phyloP scores from a whole-genome alignment of 192 early-diverging fungal species.

The Gigaspora rosea region DNA sequence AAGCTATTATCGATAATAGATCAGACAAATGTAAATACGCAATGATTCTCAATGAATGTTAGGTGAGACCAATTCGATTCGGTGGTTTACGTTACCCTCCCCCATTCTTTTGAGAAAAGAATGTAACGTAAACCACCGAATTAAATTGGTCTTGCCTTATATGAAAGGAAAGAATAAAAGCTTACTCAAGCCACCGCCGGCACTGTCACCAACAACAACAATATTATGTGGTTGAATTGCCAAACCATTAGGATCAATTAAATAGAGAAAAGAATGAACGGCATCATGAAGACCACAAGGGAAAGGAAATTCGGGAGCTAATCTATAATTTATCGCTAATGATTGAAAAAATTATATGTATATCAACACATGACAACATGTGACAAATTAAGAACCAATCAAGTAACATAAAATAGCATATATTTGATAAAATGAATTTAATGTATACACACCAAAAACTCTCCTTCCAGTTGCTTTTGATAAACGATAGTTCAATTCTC shows the following conservation, averaged over 20 bases:
- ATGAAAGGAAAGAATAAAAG: background rate
- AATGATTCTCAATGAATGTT: too few species aligned
- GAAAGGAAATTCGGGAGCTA: slow-evolving; percentile 47
- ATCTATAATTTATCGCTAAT: slow-evolving; percentile 44
- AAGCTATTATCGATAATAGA: background rate
- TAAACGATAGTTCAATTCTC: slow-evolving; percentile 50
- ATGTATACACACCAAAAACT: slow-evolving; percentile 41
- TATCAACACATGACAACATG: background rate
- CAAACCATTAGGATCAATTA: slow-evolving; percentile 46
- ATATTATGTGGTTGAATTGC: slow-evolving; percentile 62
- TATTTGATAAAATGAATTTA: background rate
- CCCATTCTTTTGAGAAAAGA: too few species aligned
- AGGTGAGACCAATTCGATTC: too few species aligned
- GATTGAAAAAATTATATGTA: too few species aligned
- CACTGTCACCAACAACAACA: slow-evolving; percentile 67
- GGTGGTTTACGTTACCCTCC: too few species aligned
- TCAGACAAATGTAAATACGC: too few species aligned
- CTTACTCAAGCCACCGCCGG: slow-evolving; percentile 64
- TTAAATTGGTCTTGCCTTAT: too few species aligned
- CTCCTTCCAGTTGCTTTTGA: slow-evolving; percentile 44
- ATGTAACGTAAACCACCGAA: too few species aligned
- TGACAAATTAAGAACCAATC: background rate
- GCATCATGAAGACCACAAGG: slow-evolving; percentile 70
- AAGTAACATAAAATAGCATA: background rate
- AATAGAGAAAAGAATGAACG: slow-evolving; percentile 52